Conservation (phyloP, 148 eudicot genomes). For the Tetragonia tetragonoides region DNA sequence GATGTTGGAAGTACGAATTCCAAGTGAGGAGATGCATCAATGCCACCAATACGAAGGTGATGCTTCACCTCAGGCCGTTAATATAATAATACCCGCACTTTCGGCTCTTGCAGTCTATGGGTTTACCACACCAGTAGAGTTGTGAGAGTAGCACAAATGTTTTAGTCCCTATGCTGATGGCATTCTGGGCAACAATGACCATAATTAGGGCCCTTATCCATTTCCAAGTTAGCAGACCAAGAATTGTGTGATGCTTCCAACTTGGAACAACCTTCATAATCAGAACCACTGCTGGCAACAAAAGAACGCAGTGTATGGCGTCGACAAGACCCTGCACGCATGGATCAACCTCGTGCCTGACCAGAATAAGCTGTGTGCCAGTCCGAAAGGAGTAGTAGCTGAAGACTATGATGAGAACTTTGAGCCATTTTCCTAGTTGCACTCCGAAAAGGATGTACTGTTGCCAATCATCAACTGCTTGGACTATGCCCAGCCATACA, state of each 20-base stretch:
- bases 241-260: background rate
- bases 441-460: background rate
- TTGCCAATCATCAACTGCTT: background rate
- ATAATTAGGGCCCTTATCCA: background rate
- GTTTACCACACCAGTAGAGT: background rate
- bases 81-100: background rate
- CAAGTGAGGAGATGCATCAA: slow-evolving; percentile 7
- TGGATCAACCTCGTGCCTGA: background rate
- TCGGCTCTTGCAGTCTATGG: background rate
- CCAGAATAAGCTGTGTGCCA: background rate
- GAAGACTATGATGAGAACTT: background rate
- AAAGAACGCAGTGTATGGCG: background rate
- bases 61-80: background rate
- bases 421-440: background rate
- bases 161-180: background rate
- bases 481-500: background rate
- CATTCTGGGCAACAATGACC: background rate
- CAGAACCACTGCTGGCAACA: background rate
- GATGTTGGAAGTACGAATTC: background rate
- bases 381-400: background rate
- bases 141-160: background rate
- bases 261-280: background rate
- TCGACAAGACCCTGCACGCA: background rate
- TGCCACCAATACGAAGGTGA: background rate
- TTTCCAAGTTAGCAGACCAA: background rate